phyloP scores from a whole-genome alignment of 257 asterid species.

The Solanum acaule region DNA sequence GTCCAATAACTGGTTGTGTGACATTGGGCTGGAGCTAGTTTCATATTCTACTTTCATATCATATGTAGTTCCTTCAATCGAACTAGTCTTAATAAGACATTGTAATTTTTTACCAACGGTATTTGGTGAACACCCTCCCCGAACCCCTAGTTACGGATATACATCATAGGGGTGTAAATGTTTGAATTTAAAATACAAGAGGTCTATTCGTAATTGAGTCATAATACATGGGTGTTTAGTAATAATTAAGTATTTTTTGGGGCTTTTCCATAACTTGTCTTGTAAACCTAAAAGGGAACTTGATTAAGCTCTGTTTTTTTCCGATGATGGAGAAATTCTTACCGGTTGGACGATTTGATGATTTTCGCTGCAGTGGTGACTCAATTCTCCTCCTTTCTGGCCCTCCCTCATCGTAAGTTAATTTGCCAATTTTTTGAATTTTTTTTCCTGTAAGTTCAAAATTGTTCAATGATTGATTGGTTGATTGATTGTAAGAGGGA shows the following conservation, averaged over 20 bases:
- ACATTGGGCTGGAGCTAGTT: no score
- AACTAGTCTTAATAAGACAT: background rate
- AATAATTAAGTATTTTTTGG: background rate
- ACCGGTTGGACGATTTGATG: background rate
- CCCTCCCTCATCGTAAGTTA: background rate
- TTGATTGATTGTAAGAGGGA: slow-evolving; percentile 24
- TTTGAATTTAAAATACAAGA: background rate
- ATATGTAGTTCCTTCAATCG: background rate
- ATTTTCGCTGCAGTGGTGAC: background rate
- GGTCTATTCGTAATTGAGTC: background rate
- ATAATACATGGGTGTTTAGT: background rate
- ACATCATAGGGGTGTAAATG: background rate
- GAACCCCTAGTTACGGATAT: background rate
- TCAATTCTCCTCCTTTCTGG: background rate
- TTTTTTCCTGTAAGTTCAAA: background rate
- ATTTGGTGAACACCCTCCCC: background rate
- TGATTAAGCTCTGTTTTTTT: background rate
- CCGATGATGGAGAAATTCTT: background rate
- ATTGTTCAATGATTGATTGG: background rate
- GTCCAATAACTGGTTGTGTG: background rate
- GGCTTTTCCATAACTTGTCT: background rate
- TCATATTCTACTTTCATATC: background rate
- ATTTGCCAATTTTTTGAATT: background rate
- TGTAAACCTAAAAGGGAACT: background rate
- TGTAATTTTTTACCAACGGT: background rate